Percentiles rank a stretch among this genome's conserved stretches.
Conservation (phyloP, 495 filamentous ascomycete genomes). For the Cercophora scortea region DNA sequence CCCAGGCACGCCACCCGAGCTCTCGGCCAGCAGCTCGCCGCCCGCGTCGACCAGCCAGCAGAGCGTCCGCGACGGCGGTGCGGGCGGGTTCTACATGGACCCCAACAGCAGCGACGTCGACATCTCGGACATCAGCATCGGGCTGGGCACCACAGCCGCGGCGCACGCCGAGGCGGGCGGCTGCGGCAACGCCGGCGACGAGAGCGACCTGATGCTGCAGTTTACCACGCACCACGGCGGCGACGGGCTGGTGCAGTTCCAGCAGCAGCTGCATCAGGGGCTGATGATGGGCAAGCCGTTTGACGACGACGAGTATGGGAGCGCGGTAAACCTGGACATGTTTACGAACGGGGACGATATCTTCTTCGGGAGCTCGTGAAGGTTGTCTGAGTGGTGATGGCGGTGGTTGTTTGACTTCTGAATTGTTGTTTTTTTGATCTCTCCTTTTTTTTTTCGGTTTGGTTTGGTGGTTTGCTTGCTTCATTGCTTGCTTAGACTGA, state of each 20-base stretch:
- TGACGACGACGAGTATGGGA: constrained; percentile 6
- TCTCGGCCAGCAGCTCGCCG: constrained; percentile 40
- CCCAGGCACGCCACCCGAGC: constrained; percentile 21
- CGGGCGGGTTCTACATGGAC: constrained; percentile 29
- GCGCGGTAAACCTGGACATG: constrained; percentile 20
- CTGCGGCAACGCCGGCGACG: background rate
- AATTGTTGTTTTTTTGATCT: no score
- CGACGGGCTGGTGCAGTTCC: background rate
- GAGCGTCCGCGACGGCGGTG: constrained; percentile 5
- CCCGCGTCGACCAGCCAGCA: constrained; percentile 23
- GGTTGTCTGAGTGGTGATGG: background rate
- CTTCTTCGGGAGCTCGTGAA: constrained; percentile 26
- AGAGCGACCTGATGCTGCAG: constrained; percentile 10
- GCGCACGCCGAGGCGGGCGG: constrained; percentile 14
- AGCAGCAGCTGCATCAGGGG: constrained; percentile 1
- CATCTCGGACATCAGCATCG: constrained; percentile 21
- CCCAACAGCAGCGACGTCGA: constrained; percentile 16
- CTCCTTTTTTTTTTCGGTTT: no score
- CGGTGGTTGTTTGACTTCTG: background rate
- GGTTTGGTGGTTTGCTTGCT: no score
- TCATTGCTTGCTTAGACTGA: no score
- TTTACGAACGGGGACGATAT: constrained; percentile 24
- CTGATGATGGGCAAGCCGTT: constrained; percentile 6
- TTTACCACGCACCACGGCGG: constrained; percentile 1
- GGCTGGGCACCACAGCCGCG: constrained; percentile 24